A percentile compares a stretch with the other conserved stretches of the same genome.
Conservation (phyloP, 306 rosid species). For the Begonia fuchsioides region DNA sequence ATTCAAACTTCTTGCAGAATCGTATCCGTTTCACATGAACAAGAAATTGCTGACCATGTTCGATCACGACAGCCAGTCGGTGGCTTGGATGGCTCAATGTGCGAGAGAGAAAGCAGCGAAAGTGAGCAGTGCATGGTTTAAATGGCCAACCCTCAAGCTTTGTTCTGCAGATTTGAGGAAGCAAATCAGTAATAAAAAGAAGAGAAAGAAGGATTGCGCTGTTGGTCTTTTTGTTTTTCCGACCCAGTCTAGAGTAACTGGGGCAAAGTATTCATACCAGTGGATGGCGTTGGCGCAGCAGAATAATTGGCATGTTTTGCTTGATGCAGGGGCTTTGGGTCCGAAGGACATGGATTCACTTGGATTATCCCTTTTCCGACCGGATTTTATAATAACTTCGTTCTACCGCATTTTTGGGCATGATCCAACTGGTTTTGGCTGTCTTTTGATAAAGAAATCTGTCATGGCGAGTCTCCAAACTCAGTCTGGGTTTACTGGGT, state of each 20-base stretch:
- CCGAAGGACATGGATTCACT: slow-evolving; percentile 99
- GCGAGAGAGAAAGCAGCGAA: slow-evolving; percentile 90
- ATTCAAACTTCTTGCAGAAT: slow-evolving; percentile 69
- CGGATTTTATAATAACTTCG: slow-evolving; percentile 85
- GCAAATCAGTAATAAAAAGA: slow-evolving; percentile 51
- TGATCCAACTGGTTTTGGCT: slow-evolving; percentile 97
- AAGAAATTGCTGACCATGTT: slow-evolving; percentile 88
- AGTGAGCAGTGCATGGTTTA: slow-evolving; percentile 82
- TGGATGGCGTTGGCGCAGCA: slow-evolving; percentile 99
- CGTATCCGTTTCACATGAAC: slow-evolving; percentile 82
- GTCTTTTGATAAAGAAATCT: slow-evolving; percentile 84
- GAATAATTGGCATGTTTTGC: slow-evolving; percentile 96
- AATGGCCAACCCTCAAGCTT: slow-evolving; percentile 92
- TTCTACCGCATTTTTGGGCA: slow-evolving; percentile 91
- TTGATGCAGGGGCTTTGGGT: slow-evolving; percentile 94
- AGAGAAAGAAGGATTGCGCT: slow-evolving; percentile 21
- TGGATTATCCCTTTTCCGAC: slow-evolving; percentile 85
- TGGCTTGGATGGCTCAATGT: slow-evolving; percentile 89
- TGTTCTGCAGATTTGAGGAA: slow-evolving; percentile 90
- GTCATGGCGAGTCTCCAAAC: slow-evolving; percentile 84
- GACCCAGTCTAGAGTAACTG: slow-evolving; percentile 24
- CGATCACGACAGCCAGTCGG: slow-evolving; percentile 93
- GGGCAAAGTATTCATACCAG: slow-evolving; percentile 45
- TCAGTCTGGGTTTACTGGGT: slow-evolving; percentile 83
- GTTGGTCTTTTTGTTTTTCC: slow-evolving; percentile 27